phyloP scores from a whole-genome alignment of 768 basidiomycete genomes.

The Psilocybe cyanescens region DNA sequence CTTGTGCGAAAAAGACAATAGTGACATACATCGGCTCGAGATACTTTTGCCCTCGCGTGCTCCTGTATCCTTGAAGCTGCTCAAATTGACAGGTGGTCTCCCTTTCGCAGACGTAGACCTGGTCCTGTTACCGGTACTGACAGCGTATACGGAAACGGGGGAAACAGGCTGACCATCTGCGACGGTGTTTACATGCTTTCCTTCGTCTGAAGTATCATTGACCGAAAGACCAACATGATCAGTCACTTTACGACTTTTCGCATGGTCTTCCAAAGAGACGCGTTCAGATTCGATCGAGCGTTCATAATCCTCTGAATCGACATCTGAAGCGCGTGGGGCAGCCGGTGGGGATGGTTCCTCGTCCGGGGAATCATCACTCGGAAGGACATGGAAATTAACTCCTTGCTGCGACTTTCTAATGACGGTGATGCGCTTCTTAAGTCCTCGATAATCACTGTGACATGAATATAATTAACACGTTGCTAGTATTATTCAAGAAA shows the following conservation, averaged over 20 bases:
- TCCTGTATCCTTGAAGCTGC: background rate
- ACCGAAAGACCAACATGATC: background rate
- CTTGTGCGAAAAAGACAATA: background rate
- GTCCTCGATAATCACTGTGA: constrained; percentile 68
- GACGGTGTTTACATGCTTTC: background rate
- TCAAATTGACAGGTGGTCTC: background rate
- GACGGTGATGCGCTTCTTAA: constrained; percentile 67
- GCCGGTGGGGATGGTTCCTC: constrained; percentile 15
- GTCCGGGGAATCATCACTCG: constrained; percentile 20
- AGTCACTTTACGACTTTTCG: background rate
- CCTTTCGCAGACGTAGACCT: background rate
- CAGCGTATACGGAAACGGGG: background rate
- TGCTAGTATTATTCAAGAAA: background rate
- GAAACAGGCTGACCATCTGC: background rate
- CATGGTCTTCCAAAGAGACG: background rate
- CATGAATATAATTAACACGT: background rate
- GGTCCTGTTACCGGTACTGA: background rate
- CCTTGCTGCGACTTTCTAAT: constrained; percentile 47
- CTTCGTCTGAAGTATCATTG: background rate
- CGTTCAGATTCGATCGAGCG: background rate
- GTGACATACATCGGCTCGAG: constrained; percentile 8
- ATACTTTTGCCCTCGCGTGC: background rate
- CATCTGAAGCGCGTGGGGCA: constrained; percentile 19
- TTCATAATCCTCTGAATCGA: constrained; percentile 6
- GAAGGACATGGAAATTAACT: constrained; percentile 23